Evolutionary conservation across 495 filamentous ascomycete genomes (phyloP).

Genomic region (Parachaetomium inaequale): DNA sequence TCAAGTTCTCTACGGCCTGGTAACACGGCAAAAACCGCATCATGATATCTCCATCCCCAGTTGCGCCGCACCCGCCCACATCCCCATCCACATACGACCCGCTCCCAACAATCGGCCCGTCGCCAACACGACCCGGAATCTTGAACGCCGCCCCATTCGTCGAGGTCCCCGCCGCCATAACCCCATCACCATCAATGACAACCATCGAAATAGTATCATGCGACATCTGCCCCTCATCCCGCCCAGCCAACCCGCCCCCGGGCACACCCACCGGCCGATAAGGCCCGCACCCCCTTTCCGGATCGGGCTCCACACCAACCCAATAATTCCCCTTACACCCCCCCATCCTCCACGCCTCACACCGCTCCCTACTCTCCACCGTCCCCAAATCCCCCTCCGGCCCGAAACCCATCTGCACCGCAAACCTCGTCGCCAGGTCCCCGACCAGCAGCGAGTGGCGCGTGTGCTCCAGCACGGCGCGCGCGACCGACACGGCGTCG

Average conservation of each 20-base stretch:
- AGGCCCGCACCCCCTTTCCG: slow-evolving; percentile 38
- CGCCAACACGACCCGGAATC: slow-evolving; percentile 46
- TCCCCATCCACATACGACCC: slow-evolving; percentile 50
- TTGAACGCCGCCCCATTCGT: slow-evolving; percentile 49
- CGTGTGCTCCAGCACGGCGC: slow-evolving; percentile 44
- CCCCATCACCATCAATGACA: slow-evolving; percentile 33
- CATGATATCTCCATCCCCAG: slow-evolving; percentile 51
- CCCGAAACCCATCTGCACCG: slow-evolving; percentile 42
- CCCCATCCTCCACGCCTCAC: slow-evolving; percentile 36
- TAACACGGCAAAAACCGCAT: slow-evolving; percentile 52
- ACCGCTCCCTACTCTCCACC: slow-evolving; percentile 31
- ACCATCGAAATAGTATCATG: slow-evolving; percentile 52
- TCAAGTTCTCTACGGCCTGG: slow-evolving; percentile 47
- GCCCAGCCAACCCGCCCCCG: neutral
- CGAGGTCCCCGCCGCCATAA: slow-evolving; percentile 48
- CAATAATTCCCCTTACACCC: slow-evolving; percentile 44
- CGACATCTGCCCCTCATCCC: slow-evolving; percentile 7
- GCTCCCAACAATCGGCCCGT: slow-evolving; percentile 47
- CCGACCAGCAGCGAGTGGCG: slow-evolving; percentile 46
- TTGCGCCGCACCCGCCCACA: slow-evolving; percentile 48
- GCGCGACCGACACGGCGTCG: slow-evolving; percentile 44
- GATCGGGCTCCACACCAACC: slow-evolving; percentile 38
- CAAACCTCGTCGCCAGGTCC: slow-evolving; percentile 46
- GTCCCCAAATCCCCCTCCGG: slow-evolving; percentile 39
- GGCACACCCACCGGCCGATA: slow-evolving; percentile 29